phyloP scores from a whole-genome alignment of 768 basidiomycete genomes.

The Chalciporus pseudorubinellus region DNA sequence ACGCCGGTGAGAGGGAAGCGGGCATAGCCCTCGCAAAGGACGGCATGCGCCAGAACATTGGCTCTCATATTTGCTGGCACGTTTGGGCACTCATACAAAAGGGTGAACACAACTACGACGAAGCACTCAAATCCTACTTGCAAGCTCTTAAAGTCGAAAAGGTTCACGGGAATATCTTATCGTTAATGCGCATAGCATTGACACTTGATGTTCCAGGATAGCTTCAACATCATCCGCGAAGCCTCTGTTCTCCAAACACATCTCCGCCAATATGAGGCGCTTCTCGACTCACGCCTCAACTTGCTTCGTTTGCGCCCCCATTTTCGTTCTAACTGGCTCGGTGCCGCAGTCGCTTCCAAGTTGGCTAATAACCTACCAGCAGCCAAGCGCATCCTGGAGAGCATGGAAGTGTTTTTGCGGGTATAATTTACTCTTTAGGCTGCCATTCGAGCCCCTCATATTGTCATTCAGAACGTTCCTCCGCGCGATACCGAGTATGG shows the following conservation, averaged over 20 bases:
- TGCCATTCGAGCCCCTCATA: constrained; percentile 7
- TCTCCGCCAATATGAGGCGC: constrained; percentile 70
- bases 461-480: constrained; percentile 58
- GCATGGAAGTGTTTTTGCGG: constrained; percentile 71
- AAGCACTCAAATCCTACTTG: constrained; percentile 88
- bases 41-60: constrained; percentile 76
- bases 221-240: constrained; percentile 90
- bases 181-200: not conserved
- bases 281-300: constrained; percentile 79
- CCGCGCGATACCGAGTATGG: constrained; percentile 80
- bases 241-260: constrained; percentile 88
- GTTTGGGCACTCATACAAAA: constrained; percentile 95
- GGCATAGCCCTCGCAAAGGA: constrained; percentile 83
- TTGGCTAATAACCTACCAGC: constrained; percentile 72
- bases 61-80: constrained; percentile 97
- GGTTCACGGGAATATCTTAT: constrained; percentile 44
- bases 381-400: constrained; percentile 69
- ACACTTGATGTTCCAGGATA: constrained; percentile 57
- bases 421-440: constrained; percentile 32
- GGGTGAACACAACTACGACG: constrained; percentile 91
- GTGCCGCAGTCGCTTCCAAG: constrained; percentile 84
- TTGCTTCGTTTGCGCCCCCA: constrained; percentile 80
- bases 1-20: constrained; percentile 76
- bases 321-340: constrained; percentile 86
- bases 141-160: constrained; percentile 89